These are phyloP conservation scores for Mrakia gelida DNA, from an alignment of 768 basidiomycete genomes.

Conservation along the genomic window DNA sequence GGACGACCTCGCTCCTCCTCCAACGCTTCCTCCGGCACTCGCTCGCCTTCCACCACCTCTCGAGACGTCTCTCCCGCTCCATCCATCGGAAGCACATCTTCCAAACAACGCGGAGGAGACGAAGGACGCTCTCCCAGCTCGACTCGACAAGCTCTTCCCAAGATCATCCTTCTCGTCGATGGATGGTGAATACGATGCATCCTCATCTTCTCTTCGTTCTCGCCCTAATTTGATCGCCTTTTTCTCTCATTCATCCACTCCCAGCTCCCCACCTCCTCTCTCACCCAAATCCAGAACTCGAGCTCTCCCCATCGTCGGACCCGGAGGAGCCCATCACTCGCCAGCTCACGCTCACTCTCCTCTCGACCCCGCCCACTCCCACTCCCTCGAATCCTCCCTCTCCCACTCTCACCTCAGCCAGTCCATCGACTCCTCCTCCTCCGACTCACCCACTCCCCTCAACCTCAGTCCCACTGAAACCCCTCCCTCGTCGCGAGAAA, in stretches of 20 bases:
- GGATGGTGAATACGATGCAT: neutral
- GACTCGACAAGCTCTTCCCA: neutral
- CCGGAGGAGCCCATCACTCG: neutral
- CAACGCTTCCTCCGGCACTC: neutral
- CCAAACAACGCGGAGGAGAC: neutral
- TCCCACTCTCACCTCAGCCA: neutral
- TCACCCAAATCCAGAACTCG: neutral
- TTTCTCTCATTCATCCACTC: no score
- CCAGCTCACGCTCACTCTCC: neutral
- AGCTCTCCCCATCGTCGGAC: neutral
- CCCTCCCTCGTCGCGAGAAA: neutral
- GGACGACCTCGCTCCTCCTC: neutral
- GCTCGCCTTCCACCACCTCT: neutral
- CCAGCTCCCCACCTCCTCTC: neutral
- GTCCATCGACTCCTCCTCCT: neutral
- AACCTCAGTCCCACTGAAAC: no score
- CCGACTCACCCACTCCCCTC: neutral
- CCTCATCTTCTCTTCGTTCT: no score
- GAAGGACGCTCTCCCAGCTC: neutral
- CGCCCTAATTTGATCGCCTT: no score
- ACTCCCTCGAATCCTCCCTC: conserved; percentile 7
- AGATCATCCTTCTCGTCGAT: neutral
- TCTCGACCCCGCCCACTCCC: neutral
- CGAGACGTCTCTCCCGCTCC: neutral
- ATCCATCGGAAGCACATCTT: neutral